Evolutionary conservation across 495 filamentous ascomycete genomes (phyloP), one percentile per base, ranked within the genome.

Genomic region (Tuber aestivum): DNA sequence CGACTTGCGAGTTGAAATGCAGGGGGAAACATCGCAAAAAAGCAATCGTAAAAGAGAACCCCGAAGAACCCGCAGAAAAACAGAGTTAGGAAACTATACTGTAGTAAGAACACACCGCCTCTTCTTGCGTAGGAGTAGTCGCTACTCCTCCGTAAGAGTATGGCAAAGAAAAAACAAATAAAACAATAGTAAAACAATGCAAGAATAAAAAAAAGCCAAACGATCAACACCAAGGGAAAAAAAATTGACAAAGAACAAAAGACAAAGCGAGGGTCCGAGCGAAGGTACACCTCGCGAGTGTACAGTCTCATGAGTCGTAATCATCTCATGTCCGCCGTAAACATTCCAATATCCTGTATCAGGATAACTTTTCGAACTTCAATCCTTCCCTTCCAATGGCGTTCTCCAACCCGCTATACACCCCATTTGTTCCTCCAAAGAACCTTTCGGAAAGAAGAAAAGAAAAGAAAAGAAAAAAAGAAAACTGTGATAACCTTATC

Each of bases 1-100:
- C 68, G 45, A 48, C 70, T 74, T 70, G 70, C 50, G 70, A 69
- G 72, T 76, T 75, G 78, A 78, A 78, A 82, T 82, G 79, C 81
- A 83, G 76, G 76, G 80, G 84, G 77, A 83, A 81, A 81, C 81
- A 80, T 80, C 77, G 78, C 79, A 77, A 69, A 85, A 65, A 35
- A 65, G 56, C 56, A 65, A 32, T 65, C 27, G 56, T 65, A 84
- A 83, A 84, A 84, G 84, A 84, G 78, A 80, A 84, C 83, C 83
- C 82, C 83, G 84, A 84, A 82, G 83, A 77, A 70, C 78, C 78
- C 72, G 69, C 78, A 77, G 72, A 76, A 56, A 79, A 61, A 75
- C 72, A 73, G 42, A 77, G 72, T 38, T 42, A 70, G 69, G 38
- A 69, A 44, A 27, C 65, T 72, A 79, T 78, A 78, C 56, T 44